These are phyloP conservation scores for Chaetomium olivaceum DNA, from an alignment of 2,329 filamentous ascomycete genomes.

Conservation along the genomic window DNA sequence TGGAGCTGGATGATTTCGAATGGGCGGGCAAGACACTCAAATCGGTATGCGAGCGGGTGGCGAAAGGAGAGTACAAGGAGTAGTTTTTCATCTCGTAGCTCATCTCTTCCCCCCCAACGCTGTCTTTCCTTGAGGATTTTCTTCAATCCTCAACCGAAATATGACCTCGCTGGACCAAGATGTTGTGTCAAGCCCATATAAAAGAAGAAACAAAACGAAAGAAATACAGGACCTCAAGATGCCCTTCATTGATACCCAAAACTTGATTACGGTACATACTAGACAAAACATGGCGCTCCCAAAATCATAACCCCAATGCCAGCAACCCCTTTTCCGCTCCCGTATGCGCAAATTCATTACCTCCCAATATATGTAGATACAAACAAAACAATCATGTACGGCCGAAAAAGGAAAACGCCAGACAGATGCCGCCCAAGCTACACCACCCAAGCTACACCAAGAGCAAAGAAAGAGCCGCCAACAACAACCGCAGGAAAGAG, in stretches of 20 bases:
- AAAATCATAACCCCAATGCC: not conserved
- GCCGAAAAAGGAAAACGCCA: not conserved
- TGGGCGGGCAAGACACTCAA: constrained; percentile 63
- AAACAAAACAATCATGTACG: not conserved
- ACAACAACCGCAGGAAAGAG: not conserved
- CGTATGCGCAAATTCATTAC: not conserved
- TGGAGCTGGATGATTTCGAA: constrained; percentile 78
- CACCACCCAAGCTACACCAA: not conserved
- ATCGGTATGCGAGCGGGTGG: constrained; percentile 46
- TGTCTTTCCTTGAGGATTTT: too few species aligned
- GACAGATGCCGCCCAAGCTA: constrained; percentile 6
- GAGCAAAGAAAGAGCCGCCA: not conserved
- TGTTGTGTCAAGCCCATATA: too few species aligned
- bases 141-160: too few species aligned
- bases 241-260: not conserved
- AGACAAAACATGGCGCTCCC: not conserved
- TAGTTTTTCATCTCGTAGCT: not conserved
- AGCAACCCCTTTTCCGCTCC: not conserved
- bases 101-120: not conserved
- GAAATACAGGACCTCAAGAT: not conserved
- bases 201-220: not conserved
- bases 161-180: too few species aligned
- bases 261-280: not conserved
- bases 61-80: constrained; percentile 31
- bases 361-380: not conserved